Evolutionary conservation across 1,284 basidiomycete species (phyloP), one percentile per base, ranked within the genome.

Genomic region (Earliella scabrosa): DNA sequence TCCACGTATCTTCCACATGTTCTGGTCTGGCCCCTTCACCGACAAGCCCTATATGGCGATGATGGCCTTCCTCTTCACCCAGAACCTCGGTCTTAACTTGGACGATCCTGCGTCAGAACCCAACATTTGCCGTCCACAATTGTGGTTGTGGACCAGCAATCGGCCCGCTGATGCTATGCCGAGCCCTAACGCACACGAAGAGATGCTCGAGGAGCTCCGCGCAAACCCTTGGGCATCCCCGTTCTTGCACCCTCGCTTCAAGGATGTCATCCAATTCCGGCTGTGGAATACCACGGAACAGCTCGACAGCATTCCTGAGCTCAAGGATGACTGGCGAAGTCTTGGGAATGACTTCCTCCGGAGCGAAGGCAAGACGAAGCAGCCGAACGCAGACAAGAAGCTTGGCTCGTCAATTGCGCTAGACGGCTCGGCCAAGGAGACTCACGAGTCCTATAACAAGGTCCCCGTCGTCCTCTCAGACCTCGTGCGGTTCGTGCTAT

Each of bases 21-120:
- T 90, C 73, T 91, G 89, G 88, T 85, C 88, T 0, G 89, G 89
- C 2, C 81, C 86, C 0, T 90, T 92, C 75, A 89, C 87, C 6
- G 88, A 91, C 73, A 90, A 90, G 68, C 89, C 89, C 2, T 90
- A 90, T 75, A 81, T 87, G 66, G 86, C 88, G 0, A 75, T 90
- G 54, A 75, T 88, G 48, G 90, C 88, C 8, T 91, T 87, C 76
- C 75, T 91, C 34, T 91, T 81, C 73, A 90, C 89, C 0, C 89
- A 92, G 66, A 90, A 90, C 63, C 75, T 86, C n/a, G 85, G 83
- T 14, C 76, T 92, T 29, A 79, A 88, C 63, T 68, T 78, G 26
- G 71, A 76, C 56, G 70, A 71, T 45, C 73, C 74, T 21, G 52
- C 66, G 0, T 66, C 72, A 11, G 69, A 72, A 8, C 54, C 71